phyloP scores from a whole-genome alignment of 2,329 filamentous ascomycete genomes.

The Mycocentrospora acerina region DNA sequence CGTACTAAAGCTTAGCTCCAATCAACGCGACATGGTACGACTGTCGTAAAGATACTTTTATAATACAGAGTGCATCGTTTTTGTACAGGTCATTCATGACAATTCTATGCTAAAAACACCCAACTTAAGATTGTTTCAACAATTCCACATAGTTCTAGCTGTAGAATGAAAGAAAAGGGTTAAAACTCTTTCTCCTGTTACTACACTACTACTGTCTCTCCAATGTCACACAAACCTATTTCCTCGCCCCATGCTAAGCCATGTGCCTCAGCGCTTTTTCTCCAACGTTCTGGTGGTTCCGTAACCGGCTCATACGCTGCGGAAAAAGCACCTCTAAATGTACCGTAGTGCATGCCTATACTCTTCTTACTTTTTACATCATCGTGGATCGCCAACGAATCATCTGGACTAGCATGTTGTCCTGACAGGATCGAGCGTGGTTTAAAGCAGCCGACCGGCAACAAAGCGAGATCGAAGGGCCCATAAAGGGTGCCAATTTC shows the following conservation, averaged over 20 bases:
- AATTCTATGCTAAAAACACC: background rate
- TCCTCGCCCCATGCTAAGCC: slow-evolving; percentile 43
- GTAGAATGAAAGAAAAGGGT: background rate
- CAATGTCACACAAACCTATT: slow-evolving; percentile 47
- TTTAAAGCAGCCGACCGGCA: slow-evolving; percentile 53
- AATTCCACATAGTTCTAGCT: background rate
- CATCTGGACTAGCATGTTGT: slow-evolving; percentile 52
- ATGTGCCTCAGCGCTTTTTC: slow-evolving; percentile 46
- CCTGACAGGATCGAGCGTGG: slow-evolving; percentile 48
- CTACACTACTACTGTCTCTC: slow-evolving; percentile 49
- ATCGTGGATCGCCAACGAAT: slow-evolving; percentile 51
- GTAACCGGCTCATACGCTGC: slow-evolving; percentile 52
- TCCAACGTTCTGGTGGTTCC: slow-evolving; percentile 50
- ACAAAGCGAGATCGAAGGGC: slow-evolving; percentile 52
- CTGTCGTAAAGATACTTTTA: too few species aligned
- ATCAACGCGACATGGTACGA: too few species aligned
- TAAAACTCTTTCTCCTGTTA: background rate
- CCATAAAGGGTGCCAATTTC: slow-evolving; percentile 50
- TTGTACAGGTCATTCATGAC: too few species aligned
- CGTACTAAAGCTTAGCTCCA: background rate
- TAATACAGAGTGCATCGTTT: too few species aligned
- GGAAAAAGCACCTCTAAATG: slow-evolving; percentile 48
- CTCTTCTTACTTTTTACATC: slow-evolving; percentile 50
- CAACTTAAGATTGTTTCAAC: background rate
- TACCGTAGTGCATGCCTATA: slow-evolving; percentile 56